A percentile compares a stretch with the other conserved stretches of the same genome.
Evolutionary conservation across 2,329 filamentous ascomycete genomes (phyloP).

Genomic region (Trichoderma hamatum): DNA sequence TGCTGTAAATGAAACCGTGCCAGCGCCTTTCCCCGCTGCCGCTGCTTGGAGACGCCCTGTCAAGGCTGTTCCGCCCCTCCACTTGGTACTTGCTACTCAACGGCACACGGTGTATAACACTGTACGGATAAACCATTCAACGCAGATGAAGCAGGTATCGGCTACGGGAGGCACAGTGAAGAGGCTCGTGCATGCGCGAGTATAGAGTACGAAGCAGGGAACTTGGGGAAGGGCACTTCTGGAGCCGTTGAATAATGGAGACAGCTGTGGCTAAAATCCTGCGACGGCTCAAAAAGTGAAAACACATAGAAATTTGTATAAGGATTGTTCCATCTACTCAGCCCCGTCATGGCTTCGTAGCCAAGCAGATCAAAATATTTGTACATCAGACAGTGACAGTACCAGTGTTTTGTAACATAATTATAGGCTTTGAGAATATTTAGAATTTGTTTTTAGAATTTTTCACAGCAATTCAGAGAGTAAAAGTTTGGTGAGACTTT

Average conservation of each 20-base stretch:
- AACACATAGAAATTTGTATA: too few relatives aligned
- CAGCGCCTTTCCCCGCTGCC: not conserved
- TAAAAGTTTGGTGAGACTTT: too few relatives aligned
- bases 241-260: not conserved
- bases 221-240: not conserved
- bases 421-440: too few relatives aligned
- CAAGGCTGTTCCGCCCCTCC: conserved; percentile 17
- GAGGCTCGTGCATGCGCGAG: not conserved
- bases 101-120: not conserved
- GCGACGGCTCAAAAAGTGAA: too few relatives aligned
- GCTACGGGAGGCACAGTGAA: not conserved
- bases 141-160: not conserved
- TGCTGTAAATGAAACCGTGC: conserved; percentile 18
- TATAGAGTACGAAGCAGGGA: not conserved
- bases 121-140: not conserved
- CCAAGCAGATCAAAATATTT: not conserved
- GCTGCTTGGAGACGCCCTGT: not conserved
- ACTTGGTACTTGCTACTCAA: not conserved
- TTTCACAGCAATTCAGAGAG: too few relatives aligned
- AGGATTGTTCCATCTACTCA: not conserved
- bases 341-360: not conserved
- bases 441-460: too few relatives aligned
- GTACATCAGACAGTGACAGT: too few relatives aligned
- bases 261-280: not conserved
- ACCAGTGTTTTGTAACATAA: too few relatives aligned